phyloP scores from a whole-genome alignment of 2,329 filamentous ascomycete species.

The Exophiala phaeomuriformis region DNA sequence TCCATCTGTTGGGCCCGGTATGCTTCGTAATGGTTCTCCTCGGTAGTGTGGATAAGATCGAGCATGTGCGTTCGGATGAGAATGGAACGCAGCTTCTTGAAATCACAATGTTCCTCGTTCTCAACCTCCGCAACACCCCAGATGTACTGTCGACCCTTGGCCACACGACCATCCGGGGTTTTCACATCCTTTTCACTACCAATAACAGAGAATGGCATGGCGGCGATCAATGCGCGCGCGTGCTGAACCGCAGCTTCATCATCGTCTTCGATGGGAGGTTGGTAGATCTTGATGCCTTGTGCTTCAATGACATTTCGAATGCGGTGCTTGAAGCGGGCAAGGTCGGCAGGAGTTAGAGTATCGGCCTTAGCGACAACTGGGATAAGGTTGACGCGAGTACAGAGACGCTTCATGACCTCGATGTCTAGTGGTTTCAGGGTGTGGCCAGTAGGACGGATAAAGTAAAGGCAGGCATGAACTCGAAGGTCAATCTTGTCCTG shows the following conservation, averaged over 20 bases:
- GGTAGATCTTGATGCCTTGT: conserved; percentile 99
- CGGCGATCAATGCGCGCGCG: conserved; percentile 85
- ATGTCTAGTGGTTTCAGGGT: conserved; percentile 98
- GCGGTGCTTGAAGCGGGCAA: conserved; percentile 90
- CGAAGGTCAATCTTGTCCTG: conserved; percentile 98
- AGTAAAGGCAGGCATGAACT: conserved; percentile 97
- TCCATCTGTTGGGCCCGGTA: conserved; percentile 99
- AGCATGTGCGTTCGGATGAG: conserved; percentile 99
- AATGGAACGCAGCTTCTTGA: conserved; percentile 99
- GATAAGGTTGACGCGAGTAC: conserved; percentile 95
- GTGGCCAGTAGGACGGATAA: conserved; percentile 97
- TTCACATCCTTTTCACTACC: conserved; percentile 99
- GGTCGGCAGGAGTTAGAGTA: conserved; percentile 84
- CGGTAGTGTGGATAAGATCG: conserved; percentile 98
- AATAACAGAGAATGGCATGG: conserved; percentile 98
- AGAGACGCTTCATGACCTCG: conserved; percentile 99
- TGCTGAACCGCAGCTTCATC: conserved; percentile 94
- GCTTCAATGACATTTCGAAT: conserved; percentile 93
- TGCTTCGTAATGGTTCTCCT: conserved; percentile 98
- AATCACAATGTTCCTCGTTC: conserved; percentile 99
- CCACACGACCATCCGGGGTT: conserved; percentile 88
- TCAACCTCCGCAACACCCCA: conserved; percentile 99
- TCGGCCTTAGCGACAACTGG: conserved; percentile 98
- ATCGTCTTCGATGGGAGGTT: conserved; percentile 94
- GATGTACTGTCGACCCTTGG: conserved; percentile 97